Evolutionary conservation across 2,329 filamentous ascomycete genomes (phyloP), one percentile per base, ranked within the genome.

Genomic region (Aspergillus sp.): DNA sequence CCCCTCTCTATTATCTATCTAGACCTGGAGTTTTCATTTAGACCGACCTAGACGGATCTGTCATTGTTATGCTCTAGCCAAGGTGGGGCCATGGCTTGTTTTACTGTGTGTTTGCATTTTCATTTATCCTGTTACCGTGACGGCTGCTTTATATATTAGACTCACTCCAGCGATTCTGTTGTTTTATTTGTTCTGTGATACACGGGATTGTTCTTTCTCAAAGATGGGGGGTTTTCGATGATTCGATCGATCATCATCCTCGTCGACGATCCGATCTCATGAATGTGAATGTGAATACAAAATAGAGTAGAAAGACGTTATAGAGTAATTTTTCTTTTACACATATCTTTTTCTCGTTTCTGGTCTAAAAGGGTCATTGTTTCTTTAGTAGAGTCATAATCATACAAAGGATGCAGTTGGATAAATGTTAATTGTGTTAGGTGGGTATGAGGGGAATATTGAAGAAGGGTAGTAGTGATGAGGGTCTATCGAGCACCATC

Each of bases 141-240:
- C n/a, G 41, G 19, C 43, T 23, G 43, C 45, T 28, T 32, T 36
- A 60, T 68, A 60, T 61, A 60, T 25, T 59, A 65, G 63, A 67
- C 58, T 45, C 30, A 36, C 30, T 67, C 63, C 57, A 62, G 64
- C 56, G 62, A 58, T 65, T 64, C 53, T 53, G 58, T 54, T 60
- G 47, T 51, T 23, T 51, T 55, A 51, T 28, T 49, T 49, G 47
- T 49, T 55, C 52, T 43, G 63, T 57, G 43, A 43, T 43, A 52
- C 51, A 38, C 47, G 49, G 41, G 21, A 53, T 57, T 59, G 17
- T 58, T 36, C 25, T 30, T 30, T 30, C 12, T 12, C 28, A 30
- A 30, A 30, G 28, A 52, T 52, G 50, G 55, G 50, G 41, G 2
- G 1, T 58, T 36, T 13, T 45, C 38, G 45, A 30, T 36, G 38